These are phyloP conservation scores for Chlamydomonas schloesseri DNA, from an alignment of 139 green algal species.

Conservation along the genomic window DNA sequence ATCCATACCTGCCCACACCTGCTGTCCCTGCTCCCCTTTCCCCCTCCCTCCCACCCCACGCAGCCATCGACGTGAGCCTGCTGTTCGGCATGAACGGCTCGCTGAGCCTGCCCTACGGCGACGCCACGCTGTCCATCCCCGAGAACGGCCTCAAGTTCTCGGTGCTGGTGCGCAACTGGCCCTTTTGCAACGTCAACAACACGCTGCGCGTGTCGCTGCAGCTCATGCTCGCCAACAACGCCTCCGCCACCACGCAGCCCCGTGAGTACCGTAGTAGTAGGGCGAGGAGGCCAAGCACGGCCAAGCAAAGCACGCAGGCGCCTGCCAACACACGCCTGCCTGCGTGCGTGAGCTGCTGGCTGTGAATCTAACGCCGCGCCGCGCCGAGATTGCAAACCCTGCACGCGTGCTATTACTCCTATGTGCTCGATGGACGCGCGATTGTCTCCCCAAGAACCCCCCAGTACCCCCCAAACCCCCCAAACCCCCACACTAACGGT, in stretches of 20 bases:
- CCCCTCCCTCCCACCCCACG: background rate
- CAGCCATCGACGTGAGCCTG: background rate
- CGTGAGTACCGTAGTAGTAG: too few relatives aligned
- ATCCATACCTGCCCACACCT: too few relatives aligned
- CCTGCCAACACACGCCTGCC: too few relatives aligned
- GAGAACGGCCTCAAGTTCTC: conserved; percentile 39
- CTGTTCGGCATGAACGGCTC: conserved; percentile 22
- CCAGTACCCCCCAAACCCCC: too few relatives aligned
- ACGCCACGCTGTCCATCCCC: background rate
- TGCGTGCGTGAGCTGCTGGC: too few relatives aligned
- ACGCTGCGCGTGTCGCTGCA: background rate
- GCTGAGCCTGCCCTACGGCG: conserved; percentile 18
- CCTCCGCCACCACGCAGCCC: background rate
- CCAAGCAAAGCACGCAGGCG: too few relatives aligned
- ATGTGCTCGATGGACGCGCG: too few relatives aligned
- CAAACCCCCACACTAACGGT: background rate
- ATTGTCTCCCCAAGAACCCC: too few relatives aligned
- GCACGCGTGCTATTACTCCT: too few relatives aligned
- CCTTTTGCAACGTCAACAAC: conserved; percentile 31
- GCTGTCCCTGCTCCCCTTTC: too few relatives aligned
- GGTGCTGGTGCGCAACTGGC: conserved; percentile 15
- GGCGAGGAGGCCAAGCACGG: too few relatives aligned
- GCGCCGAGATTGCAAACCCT: too few relatives aligned
- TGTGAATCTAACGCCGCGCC: background rate
- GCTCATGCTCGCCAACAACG: conserved; percentile 17